Evolutionary conservation across 176 grass and related monocot genomes (phyloP).

Genomic region (Panicum miliaceum): DNA sequence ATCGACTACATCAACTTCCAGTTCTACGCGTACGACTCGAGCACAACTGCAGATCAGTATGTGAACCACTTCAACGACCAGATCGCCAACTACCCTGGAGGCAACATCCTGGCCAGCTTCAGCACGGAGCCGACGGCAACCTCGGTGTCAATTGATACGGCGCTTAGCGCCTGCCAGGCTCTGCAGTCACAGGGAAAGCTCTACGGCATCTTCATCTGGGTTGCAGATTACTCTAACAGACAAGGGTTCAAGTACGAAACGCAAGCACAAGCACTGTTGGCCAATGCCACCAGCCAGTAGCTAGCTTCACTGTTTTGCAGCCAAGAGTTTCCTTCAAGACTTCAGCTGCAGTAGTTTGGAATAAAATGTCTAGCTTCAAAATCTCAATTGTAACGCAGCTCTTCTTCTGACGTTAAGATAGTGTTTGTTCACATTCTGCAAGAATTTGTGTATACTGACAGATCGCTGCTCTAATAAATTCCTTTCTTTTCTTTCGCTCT

Average conservation of each 20-base stretch:
- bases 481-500: background rate
- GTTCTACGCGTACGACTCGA: slow-evolving; percentile 66
- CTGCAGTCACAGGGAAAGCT: slow-evolving; percentile 69
- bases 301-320: background rate
- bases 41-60: slow-evolving; percentile 64
- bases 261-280: slow-evolving; percentile 58
- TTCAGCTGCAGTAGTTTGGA: background rate
- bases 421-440: background rate
- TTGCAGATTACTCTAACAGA: slow-evolving; percentile 59
- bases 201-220: slow-evolving; percentile 80
- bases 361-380: background rate
- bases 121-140: slow-evolving; percentile 45
- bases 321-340: background rate
- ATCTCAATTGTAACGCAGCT: background rate
- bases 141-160: slow-evolving; percentile 53
- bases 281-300: slow-evolving; percentile 34
- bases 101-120: slow-evolving; percentile 76
- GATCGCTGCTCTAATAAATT: background rate
- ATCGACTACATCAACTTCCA: slow-evolving; percentile 95
- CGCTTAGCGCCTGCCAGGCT: slow-evolving; percentile 51
- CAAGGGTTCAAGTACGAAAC: slow-evolving; percentile 73
- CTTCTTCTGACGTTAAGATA: background rate
- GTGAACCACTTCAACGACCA: slow-evolving; percentile 56
- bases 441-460: background rate
- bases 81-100: slow-evolving; percentile 60